Evolutionary conservation across 352 stramenopile species (phyloP).

Genomic region (Pythium plurisporium): DNA sequence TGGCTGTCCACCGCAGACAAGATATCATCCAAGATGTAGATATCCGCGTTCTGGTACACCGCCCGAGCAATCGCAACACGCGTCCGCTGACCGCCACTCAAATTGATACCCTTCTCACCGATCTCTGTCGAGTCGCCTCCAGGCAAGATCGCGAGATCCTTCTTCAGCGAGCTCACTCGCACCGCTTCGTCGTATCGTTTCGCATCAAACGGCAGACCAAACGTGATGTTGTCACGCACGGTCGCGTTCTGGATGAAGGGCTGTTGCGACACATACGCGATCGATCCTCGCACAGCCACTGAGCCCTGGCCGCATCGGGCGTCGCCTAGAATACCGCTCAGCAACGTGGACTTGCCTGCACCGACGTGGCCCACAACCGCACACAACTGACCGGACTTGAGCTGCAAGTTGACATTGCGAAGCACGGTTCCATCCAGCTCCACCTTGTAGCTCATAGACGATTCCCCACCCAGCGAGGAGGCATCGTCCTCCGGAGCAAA

Average conservation of each 20-base stretch:
- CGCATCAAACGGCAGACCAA: slow-evolving; percentile 35
- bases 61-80: slow-evolving; percentile 91
- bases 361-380: slow-evolving; percentile 69
- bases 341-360: slow-evolving; percentile 73
- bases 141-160: slow-evolving; percentile 89
- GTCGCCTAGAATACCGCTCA: slow-evolving; percentile 43
- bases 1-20: slow-evolving; percentile 96
- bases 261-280: slow-evolving; percentile 57
- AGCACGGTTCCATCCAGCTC: slow-evolving; percentile 35
- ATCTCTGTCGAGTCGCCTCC: slow-evolving; percentile 96
- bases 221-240: slow-evolving; percentile 47
- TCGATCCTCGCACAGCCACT: slow-evolving; percentile 30
- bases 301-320: slow-evolving; percentile 24
- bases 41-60: slow-evolving; percentile 92
- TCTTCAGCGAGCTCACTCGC: slow-evolving; percentile 64
- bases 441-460: slow-evolving; percentile 24
- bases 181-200: slow-evolving; percentile 39
- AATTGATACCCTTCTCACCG: slow-evolving; percentile 97
- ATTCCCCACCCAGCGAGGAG: slow-evolving; percentile 23
- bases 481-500: slow-evolving; percentile 27
- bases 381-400: slow-evolving; percentile 74
- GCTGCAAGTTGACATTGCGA: slow-evolving; percentile 57
- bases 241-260: slow-evolving; percentile 52
- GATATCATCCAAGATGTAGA: slow-evolving; percentile 96
- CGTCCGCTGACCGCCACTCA: slow-evolving; percentile 95